Conservation (phyloP, 179 eudicot genomes). For the Beta macrorhiza region DNA sequence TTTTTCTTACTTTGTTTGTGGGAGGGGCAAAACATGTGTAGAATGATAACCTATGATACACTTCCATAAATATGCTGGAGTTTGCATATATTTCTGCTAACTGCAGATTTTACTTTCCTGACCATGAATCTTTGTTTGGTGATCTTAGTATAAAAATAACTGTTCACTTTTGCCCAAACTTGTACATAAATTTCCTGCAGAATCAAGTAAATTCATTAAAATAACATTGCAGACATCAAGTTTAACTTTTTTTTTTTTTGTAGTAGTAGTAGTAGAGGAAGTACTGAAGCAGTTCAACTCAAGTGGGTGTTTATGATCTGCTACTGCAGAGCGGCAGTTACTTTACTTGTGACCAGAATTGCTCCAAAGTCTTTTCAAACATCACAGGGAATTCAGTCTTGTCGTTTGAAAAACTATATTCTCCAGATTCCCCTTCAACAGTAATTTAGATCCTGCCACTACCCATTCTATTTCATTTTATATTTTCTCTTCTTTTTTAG, state of each 20-base stretch:
- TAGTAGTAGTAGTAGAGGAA: background rate
- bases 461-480: background rate
- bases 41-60: conserved; percentile 18
- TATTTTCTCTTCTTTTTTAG: background rate
- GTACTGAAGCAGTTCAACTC: background rate
- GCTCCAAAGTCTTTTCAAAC: conserved; percentile 22
- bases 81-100: conserved; percentile 24
- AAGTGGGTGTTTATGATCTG: conserved; percentile 16
- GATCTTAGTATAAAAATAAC: conserved; percentile 8
- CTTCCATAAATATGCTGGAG: conserved; percentile 12
- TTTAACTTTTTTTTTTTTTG: background rate
- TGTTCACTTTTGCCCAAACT: conserved; percentile 14
- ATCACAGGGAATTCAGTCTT: conserved; percentile 16
- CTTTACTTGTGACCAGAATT: conserved; percentile 21
- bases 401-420: conserved; percentile 3
- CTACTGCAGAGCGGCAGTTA: background rate
- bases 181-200: conserved; percentile 14
- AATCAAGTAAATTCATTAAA: background rate
- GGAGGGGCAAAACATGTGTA: conserved; percentile 15
- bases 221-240: background rate
- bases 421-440: conserved; percentile 25
- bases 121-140: conserved; percentile 17
- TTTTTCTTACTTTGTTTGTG: background rate
- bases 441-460: conserved; percentile 15
- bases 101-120: conserved; percentile 17